A percentile compares a stretch with the other conserved stretches of the same genome.
Conservation (phyloP, 768 basidiomycete species). For the Leccinellum luteum region DNA sequence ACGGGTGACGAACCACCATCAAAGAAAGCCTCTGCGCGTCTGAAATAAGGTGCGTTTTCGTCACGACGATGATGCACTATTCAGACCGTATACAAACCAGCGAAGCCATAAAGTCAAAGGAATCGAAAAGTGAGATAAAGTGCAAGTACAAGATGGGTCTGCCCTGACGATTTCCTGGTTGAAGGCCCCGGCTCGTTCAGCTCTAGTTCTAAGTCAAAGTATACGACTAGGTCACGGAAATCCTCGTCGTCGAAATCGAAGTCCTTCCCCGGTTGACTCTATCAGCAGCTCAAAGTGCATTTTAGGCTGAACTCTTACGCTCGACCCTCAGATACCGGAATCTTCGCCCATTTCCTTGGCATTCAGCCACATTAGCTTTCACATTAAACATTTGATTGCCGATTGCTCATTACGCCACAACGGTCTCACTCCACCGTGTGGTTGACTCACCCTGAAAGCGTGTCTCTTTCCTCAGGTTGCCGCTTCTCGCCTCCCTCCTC, state of each 20-base stretch:
- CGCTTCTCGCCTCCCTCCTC: no score
- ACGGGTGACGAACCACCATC: not conserved
- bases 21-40: conserved; percentile 13
- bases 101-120: conserved; percentile 15
- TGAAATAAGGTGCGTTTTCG: conserved; percentile 9
- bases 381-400: no score
- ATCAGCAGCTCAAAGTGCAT: no score
- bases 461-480: no score
- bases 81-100: conserved; percentile 4
- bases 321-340: no score
- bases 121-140: conserved; percentile 17
- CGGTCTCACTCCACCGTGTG: no score
- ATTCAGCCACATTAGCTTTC: no score
- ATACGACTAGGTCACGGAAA: conserved; percentile 1
- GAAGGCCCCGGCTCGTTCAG: conserved; percentile 11
- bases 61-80: not conserved
- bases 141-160: conserved; percentile 27
- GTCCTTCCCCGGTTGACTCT: no score
- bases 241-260: conserved; percentile 4
- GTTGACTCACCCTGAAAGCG: no score
- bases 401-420: no score
- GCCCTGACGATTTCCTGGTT: not conserved
- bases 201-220: conserved; percentile 5
- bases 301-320: no score
- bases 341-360: no score